Percentiles rank a stretch among this genome's conserved stretches.
phyloP scores from a whole-genome alignment of 208 protist genomes.

The Trypanosoma conorhini region DNA sequence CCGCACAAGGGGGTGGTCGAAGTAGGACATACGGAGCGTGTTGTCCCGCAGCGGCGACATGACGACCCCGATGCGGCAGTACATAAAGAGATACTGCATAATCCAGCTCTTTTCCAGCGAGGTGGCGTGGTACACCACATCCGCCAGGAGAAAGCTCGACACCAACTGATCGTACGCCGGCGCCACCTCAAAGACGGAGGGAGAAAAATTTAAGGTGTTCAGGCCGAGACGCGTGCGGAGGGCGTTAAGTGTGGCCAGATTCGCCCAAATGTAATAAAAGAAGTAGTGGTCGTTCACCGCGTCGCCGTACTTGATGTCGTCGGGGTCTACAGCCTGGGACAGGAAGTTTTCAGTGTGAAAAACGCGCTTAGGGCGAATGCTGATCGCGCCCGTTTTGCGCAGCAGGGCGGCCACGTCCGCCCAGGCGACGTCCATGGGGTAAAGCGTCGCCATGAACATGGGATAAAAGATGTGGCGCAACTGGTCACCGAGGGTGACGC shows the following conservation, averaged over 20 bases:
- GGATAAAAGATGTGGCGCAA: conserved; percentile 98
- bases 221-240: conserved; percentile 79
- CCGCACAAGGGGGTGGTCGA: conserved; percentile 94
- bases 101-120: conserved; percentile 94
- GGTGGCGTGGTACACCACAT: conserved; percentile 97
- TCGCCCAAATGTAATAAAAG: conserved; percentile 98
- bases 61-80: conserved; percentile 96
- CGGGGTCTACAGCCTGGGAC: conserved; percentile 43
- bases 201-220: conserved; percentile 90
- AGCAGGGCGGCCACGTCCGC: conserved; percentile 95
- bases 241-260: conserved; percentile 96
- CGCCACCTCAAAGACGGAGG: conserved; percentile 89
- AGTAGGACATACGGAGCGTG: conserved; percentile 94
- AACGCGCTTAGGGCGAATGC: conserved; percentile 68
- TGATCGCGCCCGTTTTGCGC: conserved; percentile 94
- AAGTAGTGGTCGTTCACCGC: conserved; percentile 98
- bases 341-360: conserved; percentile 55
- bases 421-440: conserved; percentile 79
- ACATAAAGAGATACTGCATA: conserved; percentile 98
- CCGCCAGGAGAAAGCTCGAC: conserved; percentile 91
- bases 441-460: conserved; percentile 97
- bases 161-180: conserved; percentile 93
- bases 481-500: conserved; percentile 71
- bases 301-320: conserved; percentile 42
- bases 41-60: conserved; percentile 98